Conservation (phyloP, 768 basidiomycete species). For the Russula foetens region DNA sequence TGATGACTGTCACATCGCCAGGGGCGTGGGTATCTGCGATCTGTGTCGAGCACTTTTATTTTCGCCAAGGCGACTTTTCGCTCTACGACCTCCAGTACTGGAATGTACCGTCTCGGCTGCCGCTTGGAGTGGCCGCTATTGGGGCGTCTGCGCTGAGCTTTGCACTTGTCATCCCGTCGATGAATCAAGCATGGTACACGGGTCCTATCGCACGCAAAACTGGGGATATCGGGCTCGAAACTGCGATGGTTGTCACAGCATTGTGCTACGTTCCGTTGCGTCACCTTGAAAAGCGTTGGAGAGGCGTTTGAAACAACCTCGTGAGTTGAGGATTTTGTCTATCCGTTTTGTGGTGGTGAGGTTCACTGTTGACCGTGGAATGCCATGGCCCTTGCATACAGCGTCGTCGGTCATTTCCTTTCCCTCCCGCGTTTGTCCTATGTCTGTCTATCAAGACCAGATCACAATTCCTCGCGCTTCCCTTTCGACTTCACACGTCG, state of each 20-base stretch:
- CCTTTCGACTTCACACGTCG: no score
- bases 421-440: no score
- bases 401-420: no score
- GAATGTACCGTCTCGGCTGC: slow-evolving; percentile 46
- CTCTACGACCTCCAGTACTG: slow-evolving; percentile 46
- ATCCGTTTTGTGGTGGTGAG: no score
- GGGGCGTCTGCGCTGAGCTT: slow-evolving; percentile 42
- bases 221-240: slow-evolving; percentile 67
- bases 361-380: no score
- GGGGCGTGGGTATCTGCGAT: slow-evolving; percentile 48
- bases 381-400: no score
- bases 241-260: slow-evolving; percentile 42
- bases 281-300: slow-evolving; percentile 23
- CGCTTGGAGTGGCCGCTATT: slow-evolving; percentile 56
- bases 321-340: no score
- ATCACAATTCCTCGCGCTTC: no score
- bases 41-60: slow-evolving; percentile 57
- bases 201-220: slow-evolving; percentile 57
- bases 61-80: slow-evolving; percentile 43
- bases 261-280: slow-evolving; percentile 50
- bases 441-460: no score
- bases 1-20: slow-evolving; percentile 43
- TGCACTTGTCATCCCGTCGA: slow-evolving; percentile 52
- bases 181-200: slow-evolving; percentile 63
- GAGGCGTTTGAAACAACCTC: slow-evolving; percentile 1